Evolutionary conservation across 78 protist genomes (phyloP), one percentile per base, ranked within the genome.

Genomic region (Dictyostelium brefeldianum): DNA sequence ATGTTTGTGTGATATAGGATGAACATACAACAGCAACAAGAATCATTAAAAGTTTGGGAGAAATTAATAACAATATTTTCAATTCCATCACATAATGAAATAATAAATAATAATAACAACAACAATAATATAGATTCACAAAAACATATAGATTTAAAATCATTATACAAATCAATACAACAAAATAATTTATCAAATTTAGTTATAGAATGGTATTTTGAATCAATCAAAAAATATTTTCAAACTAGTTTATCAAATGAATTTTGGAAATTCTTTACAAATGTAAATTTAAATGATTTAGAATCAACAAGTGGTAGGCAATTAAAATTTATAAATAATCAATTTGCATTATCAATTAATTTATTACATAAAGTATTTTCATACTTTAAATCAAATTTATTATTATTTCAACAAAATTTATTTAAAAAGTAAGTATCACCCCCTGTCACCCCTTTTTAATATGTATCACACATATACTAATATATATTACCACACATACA

Each of bases 161-260:
- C 14, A 47, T n/a, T 73, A 46, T 73, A 46, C 46, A 31, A 73
- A 8, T 8, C 1, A 17, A 25, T 73, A 0, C 43, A 46, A 7
- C 6, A 18, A 11, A 17, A 73, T 47, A 73, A 73, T 43, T 73
- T 47, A 46, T 41, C 27, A 67, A 5, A 43, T 4, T 67, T 67
- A 67, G 75, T 73, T 73, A 43, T 73, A n/a, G 79, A 73, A 5
- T 73, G 79, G 79, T 73, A 73, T 73, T 73, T 73, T 73, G 79
- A 71, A 71, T 71, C 53, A 20, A 71, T 71, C 20, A 71, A 31
- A 43, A 43, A 43, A 43, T 71, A 43, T 43, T 71, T 43, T 43
- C 36, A 71, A 43, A 43, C 20, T 71, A 71, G 53, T 36, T 71
- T 71, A 43, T 31, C 78, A 41, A 41, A 41, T 41, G 78, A 71